Percentiles rank a stretch among this genome's conserved stretches.
phyloP scores from a whole-genome alignment of 2,329 filamentous ascomycete genomes.

The Fusarium veterinarium region DNA sequence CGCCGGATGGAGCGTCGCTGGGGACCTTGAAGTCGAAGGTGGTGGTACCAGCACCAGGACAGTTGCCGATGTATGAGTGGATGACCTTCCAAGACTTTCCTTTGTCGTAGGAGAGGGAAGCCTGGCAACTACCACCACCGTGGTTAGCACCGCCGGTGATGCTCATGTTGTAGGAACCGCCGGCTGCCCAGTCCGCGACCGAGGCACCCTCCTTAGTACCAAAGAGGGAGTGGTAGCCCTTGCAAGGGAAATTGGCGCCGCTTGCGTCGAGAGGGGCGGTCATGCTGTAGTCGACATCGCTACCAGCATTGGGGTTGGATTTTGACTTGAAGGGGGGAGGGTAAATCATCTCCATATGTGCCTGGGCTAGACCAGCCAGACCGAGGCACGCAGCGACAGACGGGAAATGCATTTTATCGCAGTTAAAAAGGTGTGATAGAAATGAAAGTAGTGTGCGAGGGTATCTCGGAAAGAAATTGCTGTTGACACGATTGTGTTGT shows the following conservation, averaged over 20 bases:
- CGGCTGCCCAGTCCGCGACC: constrained; percentile 71
- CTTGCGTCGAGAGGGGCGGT: constrained; percentile 71
- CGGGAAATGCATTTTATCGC: constrained; percentile 54
- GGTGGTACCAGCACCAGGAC: constrained; percentile 57
- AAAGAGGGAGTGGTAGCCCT: constrained; percentile 67
- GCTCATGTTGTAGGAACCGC: constrained; percentile 71
- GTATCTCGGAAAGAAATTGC: constrained; percentile 25
- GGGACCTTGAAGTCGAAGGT: constrained; percentile 76
- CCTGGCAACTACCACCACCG: constrained; percentile 80
- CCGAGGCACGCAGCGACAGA: constrained; percentile 56
- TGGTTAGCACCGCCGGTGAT: constrained; percentile 73
- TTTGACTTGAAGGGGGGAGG: constrained; percentile 66
- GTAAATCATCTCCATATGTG: constrained; percentile 67
- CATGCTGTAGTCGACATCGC: constrained; percentile 76
- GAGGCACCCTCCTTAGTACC: constrained; percentile 62
- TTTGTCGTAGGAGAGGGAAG: constrained; percentile 78
- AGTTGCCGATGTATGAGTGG: constrained; percentile 66
- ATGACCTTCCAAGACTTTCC: constrained; percentile 77
- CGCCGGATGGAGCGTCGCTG: constrained; percentile 66
- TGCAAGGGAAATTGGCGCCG: constrained; percentile 80
- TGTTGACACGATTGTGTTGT: constrained; percentile 11
- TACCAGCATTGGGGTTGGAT: constrained; percentile 59
- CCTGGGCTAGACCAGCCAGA: constrained; percentile 57
- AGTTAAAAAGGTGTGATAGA: neutral
- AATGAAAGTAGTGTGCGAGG: constrained; percentile 14